Evolutionary conservation across 2,329 filamentous ascomycete species (phyloP).

Genomic region (Pseudocercospora eumusae): DNA sequence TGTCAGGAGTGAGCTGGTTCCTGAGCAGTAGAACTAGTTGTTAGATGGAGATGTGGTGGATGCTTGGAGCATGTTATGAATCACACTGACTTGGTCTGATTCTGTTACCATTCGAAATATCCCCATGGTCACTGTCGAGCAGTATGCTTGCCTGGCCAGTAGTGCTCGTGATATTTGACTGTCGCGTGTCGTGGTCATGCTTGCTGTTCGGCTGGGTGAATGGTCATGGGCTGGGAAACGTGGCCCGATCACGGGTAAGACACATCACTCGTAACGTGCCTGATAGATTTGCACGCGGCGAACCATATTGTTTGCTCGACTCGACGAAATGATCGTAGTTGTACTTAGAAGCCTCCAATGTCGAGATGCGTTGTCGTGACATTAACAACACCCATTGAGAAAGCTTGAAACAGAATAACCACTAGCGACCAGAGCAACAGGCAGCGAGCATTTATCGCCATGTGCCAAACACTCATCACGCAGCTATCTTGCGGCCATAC

Average conservation of each 20-base stretch:
- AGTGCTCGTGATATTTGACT: background rate
- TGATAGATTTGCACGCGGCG: background rate
- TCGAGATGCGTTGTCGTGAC: background rate
- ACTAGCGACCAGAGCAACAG: background rate
- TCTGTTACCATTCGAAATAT: background rate
- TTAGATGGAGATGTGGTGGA: too few relatives aligned
- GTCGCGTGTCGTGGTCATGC: background rate
- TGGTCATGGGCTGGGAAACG: background rate
- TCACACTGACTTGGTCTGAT: too few relatives aligned
- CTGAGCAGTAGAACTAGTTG: background rate
- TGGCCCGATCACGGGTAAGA: background rate
- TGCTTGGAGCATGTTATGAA: background rate
- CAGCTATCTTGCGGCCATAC: constrained; percentile 28
- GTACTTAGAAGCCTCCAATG: background rate
- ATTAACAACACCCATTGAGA: background rate
- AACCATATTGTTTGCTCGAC: background rate
- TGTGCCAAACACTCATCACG: constrained; percentile 28
- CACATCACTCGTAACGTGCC: background rate
- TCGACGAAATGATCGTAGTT: background rate
- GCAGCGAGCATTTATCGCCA: background rate
- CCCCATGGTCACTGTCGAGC: background rate
- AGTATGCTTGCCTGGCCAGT: background rate
- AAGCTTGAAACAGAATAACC: background rate
- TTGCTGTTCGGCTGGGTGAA: background rate
- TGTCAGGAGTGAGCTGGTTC: constrained; percentile 12